phyloP scores from a whole-genome alignment of 306 rosid genomes.

The Cucurbita pepo region DNA sequence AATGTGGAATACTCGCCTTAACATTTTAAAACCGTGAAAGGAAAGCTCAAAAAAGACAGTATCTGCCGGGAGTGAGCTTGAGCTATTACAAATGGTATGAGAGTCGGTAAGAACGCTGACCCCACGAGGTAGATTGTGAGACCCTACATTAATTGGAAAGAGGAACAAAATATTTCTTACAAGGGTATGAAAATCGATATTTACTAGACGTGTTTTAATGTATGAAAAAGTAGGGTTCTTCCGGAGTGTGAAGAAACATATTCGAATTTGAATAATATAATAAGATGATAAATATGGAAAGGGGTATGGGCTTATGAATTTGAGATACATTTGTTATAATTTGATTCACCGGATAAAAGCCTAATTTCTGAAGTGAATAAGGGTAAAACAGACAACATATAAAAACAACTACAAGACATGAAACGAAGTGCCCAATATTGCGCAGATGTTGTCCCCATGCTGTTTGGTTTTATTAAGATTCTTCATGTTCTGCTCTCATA shows the following conservation, averaged over 20 bases:
- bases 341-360: background rate
- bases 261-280: background rate
- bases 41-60: too few species aligned
- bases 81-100: too few species aligned
- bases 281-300: background rate
- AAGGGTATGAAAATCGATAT: too few species aligned
- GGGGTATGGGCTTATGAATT: background rate
- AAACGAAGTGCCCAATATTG: background rate
- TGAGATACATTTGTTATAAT: background rate
- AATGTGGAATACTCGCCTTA: too few species aligned
- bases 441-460: background rate
- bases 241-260: background rate
- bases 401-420: slow-evolving; percentile 12
- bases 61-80: rapidly evolving
- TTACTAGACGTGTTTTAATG: background rate
- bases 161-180: too few species aligned
- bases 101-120: too few species aligned
- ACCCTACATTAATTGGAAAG: too few species aligned
- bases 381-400: slow-evolving; percentile 27
- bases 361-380: slow-evolving; percentile 32
- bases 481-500: background rate
- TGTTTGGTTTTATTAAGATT: background rate
- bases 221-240: background rate
- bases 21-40: too few species aligned
- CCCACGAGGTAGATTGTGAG: too few species aligned